phyloP scores from a whole-genome alignment of 495 filamentous ascomycete genomes.

The Parathielavia appendiculata region DNA sequence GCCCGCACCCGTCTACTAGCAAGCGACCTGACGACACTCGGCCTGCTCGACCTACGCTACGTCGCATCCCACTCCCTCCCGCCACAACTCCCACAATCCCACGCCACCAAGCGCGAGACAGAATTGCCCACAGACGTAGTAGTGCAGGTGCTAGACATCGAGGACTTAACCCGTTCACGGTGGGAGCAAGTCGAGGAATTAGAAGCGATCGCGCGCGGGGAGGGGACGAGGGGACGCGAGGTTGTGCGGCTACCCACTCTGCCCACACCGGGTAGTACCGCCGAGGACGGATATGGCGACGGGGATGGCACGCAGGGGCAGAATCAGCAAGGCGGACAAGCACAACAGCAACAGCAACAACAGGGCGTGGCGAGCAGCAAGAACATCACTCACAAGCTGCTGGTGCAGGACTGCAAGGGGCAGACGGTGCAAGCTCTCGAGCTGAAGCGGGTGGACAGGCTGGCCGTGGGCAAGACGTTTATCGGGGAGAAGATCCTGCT shows the following conservation, averaged over 20 bases:
- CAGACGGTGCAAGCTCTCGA: conserved; percentile 69
- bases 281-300: conserved; percentile 29
- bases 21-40: conserved; percentile 64
- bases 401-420: conserved; percentile 75
- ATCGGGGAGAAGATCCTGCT: conserved; percentile 82
- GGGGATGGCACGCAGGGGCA: conserved; percentile 11
- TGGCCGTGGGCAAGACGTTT: conserved; percentile 58
- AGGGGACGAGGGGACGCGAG: conserved; percentile 74
- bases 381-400: conserved; percentile 68
- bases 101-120: conserved; percentile 42
- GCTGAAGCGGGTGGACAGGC: conserved; percentile 56
- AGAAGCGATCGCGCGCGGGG: conserved; percentile 77
- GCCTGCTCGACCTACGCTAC: conserved; percentile 40
- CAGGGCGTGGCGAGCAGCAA: conserved; percentile 10
- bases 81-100: conserved; percentile 45
- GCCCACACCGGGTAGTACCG: not conserved
- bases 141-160: conserved; percentile 79
- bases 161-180: conserved; percentile 69
- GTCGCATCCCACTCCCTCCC: conserved; percentile 54
- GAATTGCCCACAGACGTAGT: conserved; percentile 55
- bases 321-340: not conserved
- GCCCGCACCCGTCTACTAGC: conserved; percentile 75
- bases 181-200: conserved; percentile 85
- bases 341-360: not conserved
- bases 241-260: conserved; percentile 62